Evolutionary conservation across 768 basidiomycete genomes (phyloP).

Genomic region (Psilocybe cubensis): DNA sequence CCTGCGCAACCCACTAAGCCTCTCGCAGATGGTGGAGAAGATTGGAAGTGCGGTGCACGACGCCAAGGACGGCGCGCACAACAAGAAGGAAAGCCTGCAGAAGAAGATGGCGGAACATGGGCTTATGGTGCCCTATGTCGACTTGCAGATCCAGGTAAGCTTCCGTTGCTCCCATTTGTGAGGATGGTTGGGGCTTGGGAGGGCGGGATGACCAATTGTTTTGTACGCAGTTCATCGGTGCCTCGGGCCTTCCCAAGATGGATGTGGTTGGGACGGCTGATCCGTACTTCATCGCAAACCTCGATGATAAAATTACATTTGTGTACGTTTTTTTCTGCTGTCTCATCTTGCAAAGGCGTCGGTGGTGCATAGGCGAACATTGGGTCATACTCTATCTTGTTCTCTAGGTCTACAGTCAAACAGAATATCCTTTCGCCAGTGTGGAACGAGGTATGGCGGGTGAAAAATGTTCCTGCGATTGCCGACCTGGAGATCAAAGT

Average conservation of each 20-base stretch:
- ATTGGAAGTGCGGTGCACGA: conserved; percentile 24
- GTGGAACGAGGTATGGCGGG: conserved; percentile 77
- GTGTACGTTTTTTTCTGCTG: conserved; percentile 44
- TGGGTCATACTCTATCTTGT: background rate
- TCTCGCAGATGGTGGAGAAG: conserved; percentile 35
- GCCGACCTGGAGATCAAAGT: conserved; percentile 64
- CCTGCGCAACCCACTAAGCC: conserved; percentile 34
- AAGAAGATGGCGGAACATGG: conserved; percentile 35
- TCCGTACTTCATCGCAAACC: conserved; percentile 72
- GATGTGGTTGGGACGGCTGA: conserved; percentile 67
- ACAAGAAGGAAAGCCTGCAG: conserved; percentile 20
- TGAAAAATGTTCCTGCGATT: conserved; percentile 73
- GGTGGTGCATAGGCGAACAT: no score
- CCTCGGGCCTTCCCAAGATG: conserved; percentile 69
- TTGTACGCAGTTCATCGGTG: conserved; percentile 64
- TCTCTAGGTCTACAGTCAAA: conserved; percentile 65
- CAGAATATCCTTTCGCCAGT: conserved; percentile 59
- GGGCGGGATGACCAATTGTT: background rate
- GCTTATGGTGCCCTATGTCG: conserved; percentile 47
- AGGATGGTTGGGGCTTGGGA: no score
- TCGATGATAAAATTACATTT: conserved; percentile 66
- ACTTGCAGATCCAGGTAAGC: conserved; percentile 58
- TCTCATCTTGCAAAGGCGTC: background rate
- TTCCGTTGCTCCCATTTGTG: no score
- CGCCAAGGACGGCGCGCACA: conserved; percentile 35